A percentile compares a stretch with the other conserved stretches of the same genome.
These are phyloP conservation scores for Leccinum rimulosum DNA, from an alignment of 768 basidiomycete genomes.

Conservation along the genomic window DNA sequence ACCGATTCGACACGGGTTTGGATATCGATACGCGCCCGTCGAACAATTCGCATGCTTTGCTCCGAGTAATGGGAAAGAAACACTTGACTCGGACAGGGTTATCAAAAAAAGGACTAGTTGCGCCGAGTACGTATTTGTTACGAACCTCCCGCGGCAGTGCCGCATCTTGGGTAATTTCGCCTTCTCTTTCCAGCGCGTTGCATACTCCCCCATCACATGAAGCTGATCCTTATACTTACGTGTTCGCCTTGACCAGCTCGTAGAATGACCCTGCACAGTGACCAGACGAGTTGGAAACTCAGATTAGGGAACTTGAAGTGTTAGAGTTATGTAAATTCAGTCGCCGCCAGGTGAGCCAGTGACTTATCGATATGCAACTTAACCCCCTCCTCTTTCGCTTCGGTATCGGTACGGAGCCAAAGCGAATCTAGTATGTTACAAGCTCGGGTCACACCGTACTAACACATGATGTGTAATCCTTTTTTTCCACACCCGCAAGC, in stretches of 20 bases:
- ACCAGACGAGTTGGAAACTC: not conserved
- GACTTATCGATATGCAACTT: not conserved
- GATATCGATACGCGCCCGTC: not conserved
- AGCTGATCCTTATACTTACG: not conserved
- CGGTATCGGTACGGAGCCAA: slow-evolving; percentile 1
- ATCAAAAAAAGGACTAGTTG: not conserved
- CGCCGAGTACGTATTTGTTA: not conserved
- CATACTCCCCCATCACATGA: not conserved
- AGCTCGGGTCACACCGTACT: not conserved
- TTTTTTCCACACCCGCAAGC: not conserved
- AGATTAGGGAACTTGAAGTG: not conserved
- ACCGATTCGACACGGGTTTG: not conserved
- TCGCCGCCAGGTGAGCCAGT: not conserved
- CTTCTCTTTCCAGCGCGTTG: not conserved
- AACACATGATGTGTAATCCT: not conserved
- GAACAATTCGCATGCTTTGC: not conserved
- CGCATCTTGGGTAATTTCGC: too few species aligned
- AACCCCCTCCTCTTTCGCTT: not conserved
- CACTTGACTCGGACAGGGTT: not conserved
- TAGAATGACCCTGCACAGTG: not conserved
- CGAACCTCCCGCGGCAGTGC: not conserved
- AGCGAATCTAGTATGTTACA: not conserved
- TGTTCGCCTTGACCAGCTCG: not conserved
- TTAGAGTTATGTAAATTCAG: not conserved
- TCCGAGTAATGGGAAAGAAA: not conserved